Evolutionary conservation across 2,329 filamentous ascomycete species (phyloP), one percentile per base, ranked within the genome.

Genomic region (Xylaria sp.): DNA sequence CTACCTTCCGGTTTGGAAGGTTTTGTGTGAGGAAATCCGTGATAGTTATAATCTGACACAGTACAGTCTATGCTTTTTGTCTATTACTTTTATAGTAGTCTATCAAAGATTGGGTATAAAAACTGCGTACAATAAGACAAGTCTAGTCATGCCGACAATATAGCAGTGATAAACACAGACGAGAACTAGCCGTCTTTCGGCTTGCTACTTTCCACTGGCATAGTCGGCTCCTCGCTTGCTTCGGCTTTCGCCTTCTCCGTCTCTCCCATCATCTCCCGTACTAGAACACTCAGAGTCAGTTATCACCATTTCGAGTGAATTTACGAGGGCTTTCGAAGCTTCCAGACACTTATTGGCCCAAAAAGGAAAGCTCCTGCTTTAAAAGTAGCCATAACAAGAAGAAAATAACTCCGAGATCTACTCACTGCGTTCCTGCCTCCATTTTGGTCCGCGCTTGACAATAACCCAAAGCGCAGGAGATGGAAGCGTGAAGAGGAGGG

Each of bases 341-440:
- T n/a, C n/a, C n/a, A n/a, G n/a, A n/a, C n/a, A n/a, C n/a, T n/a
- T n/a, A n/a, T n/a, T n/a, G n/a, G n/a, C n/a, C n/a, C n/a, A n/a
- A n/a, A n/a, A n/a, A n/a, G n/a, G n/a, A n/a, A n/a, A n/a, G n/a
- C n/a, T n/a, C n/a, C n/a, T n/a, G n/a, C n/a, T n/a, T n/a, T n/a
- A n/a, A n/a, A n/a, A n/a, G n/a, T n/a, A n/a, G n/a, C n/a, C n/a
- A n/a, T n/a, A n/a, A n/a, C n/a, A n/a, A n/a, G n/a, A n/a, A n/a
- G n/a, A n/a, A n/a, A n/a, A n/a, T n/a, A n/a, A n/a, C n/a, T n/a
- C n/a, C n/a, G n/a, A n/a, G n/a, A n/a, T n/a, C n/a, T n/a, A n/a
- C n/a, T n/a, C n/a, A n/a, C n/a, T 76, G 71, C 84, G 85, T 58
- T 83, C 81, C n/a, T 83, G 83, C 51, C 88, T 85, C 83, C 84